Base-by-base conservation (phyloP, 2,329 filamentous ascomycete species). In the Fusarium avenaceum region DNA sequence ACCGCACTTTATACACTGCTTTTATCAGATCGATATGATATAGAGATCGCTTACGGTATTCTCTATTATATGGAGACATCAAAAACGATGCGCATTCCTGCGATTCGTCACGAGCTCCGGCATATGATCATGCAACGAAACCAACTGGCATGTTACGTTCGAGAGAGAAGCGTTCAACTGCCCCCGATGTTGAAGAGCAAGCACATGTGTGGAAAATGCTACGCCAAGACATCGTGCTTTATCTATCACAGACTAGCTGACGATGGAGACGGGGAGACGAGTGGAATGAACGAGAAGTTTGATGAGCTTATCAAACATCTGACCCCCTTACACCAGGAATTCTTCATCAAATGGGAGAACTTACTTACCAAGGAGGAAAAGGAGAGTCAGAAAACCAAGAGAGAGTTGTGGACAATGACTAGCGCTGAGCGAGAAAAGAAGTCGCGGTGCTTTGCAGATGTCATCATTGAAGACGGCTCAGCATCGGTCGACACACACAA, bases 121-220 rank as follows among this genome's bases (percentile, higher is more conserved):
- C 94, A 97, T 72, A 97, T 99, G 94, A 92, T 99, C 61, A 94
- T 98, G 83, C 92, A 97, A 78, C 91, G 96, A 52, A 99, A 99
- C 74, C 89, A 93, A 70, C 83, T 99, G 19, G 94, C 95, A 4
- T 91, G 91, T 70, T 94, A 93, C 75, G 89, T 97, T 42, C 90
- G 93, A 58, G 90, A 96, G 75, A 89, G 92, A 60, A 90, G 91
- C 66, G 85, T 89, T 14, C 89, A 93, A 64, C 85, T 99, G 26
- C 96, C 96, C 2, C 89, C 91, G 0, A 96, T 99, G 90, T 85
- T 96, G 57, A 91, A 90, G 76, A 93, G 90, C 75, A 89, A 93
- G 61, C 90, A 92, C 76, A 87, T 92, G 71, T 99, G 96, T 76
- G 90, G 89, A 26, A 90, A 88, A 69, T 99, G 96, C 78, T 99